A percentile compares a stretch with the other conserved stretches of the same genome.
Evolutionary conservation across 768 basidiomycete species (phyloP).

Genomic region (Filobasidium floriforme): DNA sequence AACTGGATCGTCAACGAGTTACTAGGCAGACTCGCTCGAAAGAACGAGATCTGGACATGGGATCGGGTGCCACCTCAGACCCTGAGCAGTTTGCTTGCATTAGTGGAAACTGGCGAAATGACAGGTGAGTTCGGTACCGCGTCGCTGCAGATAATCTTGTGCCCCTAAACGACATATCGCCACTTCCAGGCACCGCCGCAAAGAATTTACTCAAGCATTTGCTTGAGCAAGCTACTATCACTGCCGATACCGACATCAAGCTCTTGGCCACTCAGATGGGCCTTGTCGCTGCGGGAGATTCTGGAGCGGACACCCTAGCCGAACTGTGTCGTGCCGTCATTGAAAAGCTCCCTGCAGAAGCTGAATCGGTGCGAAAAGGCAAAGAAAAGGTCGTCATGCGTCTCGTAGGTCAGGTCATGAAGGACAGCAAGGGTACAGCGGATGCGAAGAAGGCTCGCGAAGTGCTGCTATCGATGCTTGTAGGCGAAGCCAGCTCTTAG

Average conservation of each 20-base stretch:
- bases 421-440: conserved; percentile 65
- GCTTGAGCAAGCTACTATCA: conserved; percentile 47
- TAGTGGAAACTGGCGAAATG: conserved; percentile 59
- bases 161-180: background rate
- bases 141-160: background rate
- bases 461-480: conserved; percentile 44
- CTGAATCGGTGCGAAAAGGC: conserved; percentile 59
- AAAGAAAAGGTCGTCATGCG: conserved; percentile 71
- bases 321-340: conserved; percentile 61
- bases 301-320: conserved; percentile 30
- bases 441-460: conserved; percentile 59
- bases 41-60: conserved; percentile 54
- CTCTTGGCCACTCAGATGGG: conserved; percentile 18
- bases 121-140: conserved; percentile 55
- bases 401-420: conserved; percentile 80
- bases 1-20: conserved; percentile 93
- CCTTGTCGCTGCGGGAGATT: background rate
- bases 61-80: conserved; percentile 58
- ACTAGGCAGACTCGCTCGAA: conserved; percentile 64
- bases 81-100: conserved; percentile 68
- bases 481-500: background rate
- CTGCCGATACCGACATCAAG: conserved; percentile 12
- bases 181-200: conserved; percentile 60
- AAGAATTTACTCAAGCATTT: conserved; percentile 68
- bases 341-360: conserved; percentile 59